Base-by-base conservation (phyloP, 352 stramenopile species). In the Phytophthora sp. region DNA sequence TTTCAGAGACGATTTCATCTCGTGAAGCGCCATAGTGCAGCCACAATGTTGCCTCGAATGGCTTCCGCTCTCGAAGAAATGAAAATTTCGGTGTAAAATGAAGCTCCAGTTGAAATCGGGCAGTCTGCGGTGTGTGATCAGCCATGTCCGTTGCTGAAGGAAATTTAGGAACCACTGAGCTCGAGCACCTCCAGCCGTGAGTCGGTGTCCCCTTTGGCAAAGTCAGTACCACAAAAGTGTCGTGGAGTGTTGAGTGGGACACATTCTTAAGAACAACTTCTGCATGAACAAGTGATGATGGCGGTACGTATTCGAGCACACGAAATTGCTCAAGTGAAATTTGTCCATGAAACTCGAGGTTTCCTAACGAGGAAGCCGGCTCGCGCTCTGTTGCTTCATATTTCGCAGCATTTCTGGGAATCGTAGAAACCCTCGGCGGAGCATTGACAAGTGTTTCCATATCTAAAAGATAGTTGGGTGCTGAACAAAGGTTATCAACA, bases 241-340 rank as follows among this genome's bases (percentile, higher is more conserved):
- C 60, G 45, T 39, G 1, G 13, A 86, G 11, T 2, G 9, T 39
- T 1, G 16, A 51, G 12, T 57, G 7, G 2, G 75, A 75, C 24
- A 63, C 4, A 61, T 79, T 82, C 11, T 38, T 58, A 21, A 86
- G 30, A 5, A 61, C 36, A 12, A 77, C 66, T 69, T 80, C 50
- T n/a, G 69, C 52, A 21, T 67, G 59, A 21, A 82, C 24, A 51
- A 75, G 46, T 4, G 73, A 82, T 7, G 70, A 56, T 11, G 69
- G 74, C n/a, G 75, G 62, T n/a, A 73, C 41, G 59, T 82, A 84
- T 29, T 71, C 39, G 8, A 74, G 53, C n/a, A 83, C 27, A 52
- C 45, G 53, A 49, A 83, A 80, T n/a, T 63, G 23, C 39, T 71
- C 47, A 45, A 86, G 42, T 12, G 42, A 45, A 13, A 81, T 58